Conservation (phyloP, 441 rosid species). For the Pelargonium citronellum region DNA sequence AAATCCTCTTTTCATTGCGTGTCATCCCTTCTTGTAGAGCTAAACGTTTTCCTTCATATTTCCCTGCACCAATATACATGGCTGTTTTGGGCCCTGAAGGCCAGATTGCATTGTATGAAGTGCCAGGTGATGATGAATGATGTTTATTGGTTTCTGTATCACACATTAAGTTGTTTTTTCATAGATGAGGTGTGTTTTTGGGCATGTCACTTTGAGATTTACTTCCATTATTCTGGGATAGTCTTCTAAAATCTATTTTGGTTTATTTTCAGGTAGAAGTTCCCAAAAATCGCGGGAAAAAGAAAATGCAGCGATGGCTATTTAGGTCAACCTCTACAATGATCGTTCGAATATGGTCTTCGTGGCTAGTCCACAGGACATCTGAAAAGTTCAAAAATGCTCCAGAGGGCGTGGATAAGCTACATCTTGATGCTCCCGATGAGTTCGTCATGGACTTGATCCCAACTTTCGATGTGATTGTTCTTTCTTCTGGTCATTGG, state of each 20-base stretch:
- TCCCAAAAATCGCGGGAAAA: constrained; percentile 79
- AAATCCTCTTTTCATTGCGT: no score
- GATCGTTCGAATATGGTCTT: constrained; percentile 87
- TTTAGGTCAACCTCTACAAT: constrained; percentile 63
- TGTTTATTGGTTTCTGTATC: no score
- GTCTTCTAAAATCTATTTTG: constrained; percentile 8
- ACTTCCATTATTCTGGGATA: no score
- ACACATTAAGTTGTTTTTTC: no score
- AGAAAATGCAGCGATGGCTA: constrained; percentile 74
- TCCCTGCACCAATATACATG: no score
- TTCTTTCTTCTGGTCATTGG: constrained; percentile 95
- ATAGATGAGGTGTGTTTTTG: no score
- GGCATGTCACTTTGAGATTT: no score
- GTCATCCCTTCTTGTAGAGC: no score
- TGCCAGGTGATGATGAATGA: no score
- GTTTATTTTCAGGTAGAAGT: constrained; percentile 63
- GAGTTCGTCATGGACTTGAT: constrained; percentile 59
- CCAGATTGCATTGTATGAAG: no score
- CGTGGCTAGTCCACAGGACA: constrained; percentile 82
- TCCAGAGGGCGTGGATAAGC: constrained; percentile 65
- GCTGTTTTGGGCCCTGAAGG: no score
- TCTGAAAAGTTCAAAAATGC: constrained; percentile 54
- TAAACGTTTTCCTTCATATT: no score
- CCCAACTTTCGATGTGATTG: constrained; percentile 61
- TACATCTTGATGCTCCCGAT: constrained; percentile 76